phyloP scores from a whole-genome alignment of 83 land plant species.

The Thuja plicata region DNA sequence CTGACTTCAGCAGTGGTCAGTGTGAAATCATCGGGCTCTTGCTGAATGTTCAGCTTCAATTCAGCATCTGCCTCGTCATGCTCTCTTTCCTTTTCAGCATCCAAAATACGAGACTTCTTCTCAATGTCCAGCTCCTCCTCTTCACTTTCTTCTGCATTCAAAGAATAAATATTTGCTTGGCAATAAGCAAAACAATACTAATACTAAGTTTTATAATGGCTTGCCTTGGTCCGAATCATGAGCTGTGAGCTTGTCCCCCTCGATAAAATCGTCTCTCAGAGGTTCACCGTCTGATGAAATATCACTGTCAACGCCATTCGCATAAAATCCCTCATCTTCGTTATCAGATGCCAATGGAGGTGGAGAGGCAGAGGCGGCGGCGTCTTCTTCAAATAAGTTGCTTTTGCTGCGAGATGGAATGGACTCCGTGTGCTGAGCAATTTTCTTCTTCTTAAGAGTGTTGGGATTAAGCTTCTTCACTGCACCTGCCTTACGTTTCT shows the following conservation, averaged over 20 bases:
- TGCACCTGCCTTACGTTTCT: not conserved
- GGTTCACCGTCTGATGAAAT: constrained; percentile 6
- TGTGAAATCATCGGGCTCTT: constrained; percentile 82
- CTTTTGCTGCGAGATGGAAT: not conserved
- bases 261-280: constrained; percentile 10
- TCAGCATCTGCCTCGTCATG: constrained; percentile 72
- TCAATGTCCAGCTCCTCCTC: constrained; percentile 59
- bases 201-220: not conserved
- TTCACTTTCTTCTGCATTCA: constrained; percentile 9
- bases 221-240: constrained; percentile 4
- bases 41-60: constrained; percentile 80
- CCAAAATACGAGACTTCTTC: constrained; percentile 52
- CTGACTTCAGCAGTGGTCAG: constrained; percentile 84
- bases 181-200: not conserved
- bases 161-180: not conserved
- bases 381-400: not conserved
- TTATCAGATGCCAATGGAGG: not conserved
- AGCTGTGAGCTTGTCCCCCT: not conserved
- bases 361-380: not conserved
- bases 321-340: not conserved
- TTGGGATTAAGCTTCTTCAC: not conserved
- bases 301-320: not conserved
- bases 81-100: constrained; percentile 50
- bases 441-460: not conserved
- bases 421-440: not conserved